Evolutionary conservation across 768 basidiomycete species (phyloP), one percentile per base, ranked within the genome.

Genomic region (Leccinum sublutescens): DNA sequence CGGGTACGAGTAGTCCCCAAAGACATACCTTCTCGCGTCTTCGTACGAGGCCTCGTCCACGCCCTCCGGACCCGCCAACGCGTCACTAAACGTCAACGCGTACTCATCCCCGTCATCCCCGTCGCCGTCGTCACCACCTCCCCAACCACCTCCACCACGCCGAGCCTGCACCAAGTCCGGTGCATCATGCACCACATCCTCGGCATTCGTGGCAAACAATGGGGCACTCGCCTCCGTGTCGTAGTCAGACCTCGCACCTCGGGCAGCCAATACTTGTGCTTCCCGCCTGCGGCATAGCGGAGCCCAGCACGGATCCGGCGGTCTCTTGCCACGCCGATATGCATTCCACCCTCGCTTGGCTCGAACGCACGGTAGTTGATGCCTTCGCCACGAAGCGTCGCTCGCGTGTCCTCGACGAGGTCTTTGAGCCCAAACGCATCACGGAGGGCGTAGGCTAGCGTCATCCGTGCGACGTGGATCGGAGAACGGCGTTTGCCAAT

Each of bases 351-450:
- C 69, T 97, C 95, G 43, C 90, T 92, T 3, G 97, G 96, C 69
- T 99, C 97, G 70, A 96, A 99, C 56, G 91, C 91, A 51, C 94
- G 88, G 74, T 99, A 99, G 58, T 93, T 91, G 83, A 98, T 94
- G 4, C 95, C 93, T 64, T 89, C 83, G 11, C 96, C 96, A 27
- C 83, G 82, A 10, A 97, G 75, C 0, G 96, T 98, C 7, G 84
- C 77, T 64, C 88, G 87, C 5, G 83, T 82, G 72, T 99, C 97
- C 71, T 91, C 87, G 56, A 92, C 76, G 52, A 99, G 90, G 69
- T 99, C 97, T 57, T 86, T 84, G 52, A 86, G 63, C 5, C 95
- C 93, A 61, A 96, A 89, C 0, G 95, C 89, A 68, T 99, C 97
- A 6, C 89, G 82, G 60, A 94, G 79, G 0, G 97, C 96, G 70